Base-by-base conservation (phyloP, 1,284 basidiomycete genomes). In the Trichosporon sp. region DNA sequence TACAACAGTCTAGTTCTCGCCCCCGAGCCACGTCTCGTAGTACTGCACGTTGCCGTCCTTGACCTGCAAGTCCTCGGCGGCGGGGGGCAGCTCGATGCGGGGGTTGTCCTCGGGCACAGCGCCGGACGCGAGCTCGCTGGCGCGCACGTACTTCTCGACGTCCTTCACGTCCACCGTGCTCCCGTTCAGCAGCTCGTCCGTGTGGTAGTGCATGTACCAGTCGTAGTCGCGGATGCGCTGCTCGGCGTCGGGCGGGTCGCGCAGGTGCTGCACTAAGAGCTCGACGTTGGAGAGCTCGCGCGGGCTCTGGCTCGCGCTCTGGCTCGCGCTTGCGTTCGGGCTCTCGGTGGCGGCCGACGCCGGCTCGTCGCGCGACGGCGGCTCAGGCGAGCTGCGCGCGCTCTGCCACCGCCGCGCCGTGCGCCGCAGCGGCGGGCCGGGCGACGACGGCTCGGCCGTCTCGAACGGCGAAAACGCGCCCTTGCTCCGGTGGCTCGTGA, bases 181-280 rank as follows among this genome's bases (percentile, higher is more conserved):
- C 65, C 81, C 72, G 23, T 74, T 71, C 53, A 81, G 68, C 65
- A 79, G 70, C 66, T 81, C 76, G 67, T 81, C 75, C n/a, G 79
- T 80, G 67, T 83, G 81, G 70, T 84, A 84, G 66, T 83, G 82
- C 9, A 82, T 81, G 72, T 85, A 85, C 89, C 90, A 90, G 74
- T 90, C 88, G 81, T 97, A 97, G 77, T 96, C 93, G 2, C 85
- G 1, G 87, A 87, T 11, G 91, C 78, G 73, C 64, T 76, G 73
- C 4, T 77, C 75, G 18, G 78, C 68, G 65, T 80, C 80, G 3
- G 84, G 84, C 0, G 93, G 92, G 21, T 83, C 77, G n/a, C 95
- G 85, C 7, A 90, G 84, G 11, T 88, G 85, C 38, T 79, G 81
- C 1, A 91, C 90, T 29, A 94, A 84, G 0, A 80, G 83, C 71